phyloP scores from a whole-genome alignment of 108 stramenopile species.

The Nannochloropsis gaditana region DNA sequence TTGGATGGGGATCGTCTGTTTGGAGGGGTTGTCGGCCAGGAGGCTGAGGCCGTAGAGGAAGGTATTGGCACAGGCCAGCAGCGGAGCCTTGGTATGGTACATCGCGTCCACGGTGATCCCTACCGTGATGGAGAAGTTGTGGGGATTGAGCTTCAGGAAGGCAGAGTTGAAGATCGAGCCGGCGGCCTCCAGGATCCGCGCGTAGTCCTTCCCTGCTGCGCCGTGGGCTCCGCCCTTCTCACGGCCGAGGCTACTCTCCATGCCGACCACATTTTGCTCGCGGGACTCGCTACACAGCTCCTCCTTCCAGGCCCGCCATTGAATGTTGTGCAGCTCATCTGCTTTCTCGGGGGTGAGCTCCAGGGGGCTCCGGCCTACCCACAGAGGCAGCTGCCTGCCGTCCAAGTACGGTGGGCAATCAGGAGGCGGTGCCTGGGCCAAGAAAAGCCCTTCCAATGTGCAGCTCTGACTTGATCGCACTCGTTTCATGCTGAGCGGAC shows the following conservation, averaged over 20 bases:
- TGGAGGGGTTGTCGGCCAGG: background rate
- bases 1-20: constrained; percentile 12
- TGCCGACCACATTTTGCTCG: background rate
- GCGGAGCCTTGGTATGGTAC: background rate
- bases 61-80: constrained; percentile 1
- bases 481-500: background rate
- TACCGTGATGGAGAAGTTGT: constrained; percentile 13
- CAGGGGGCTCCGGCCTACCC: background rate
- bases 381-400: background rate
- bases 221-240: background rate
- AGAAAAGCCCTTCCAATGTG: background rate
- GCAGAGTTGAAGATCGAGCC: background rate
- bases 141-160: background rate
- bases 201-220: background rate
- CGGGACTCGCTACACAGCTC: background rate
- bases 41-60: background rate
- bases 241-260: background rate
- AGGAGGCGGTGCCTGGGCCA: background rate
- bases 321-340: background rate
- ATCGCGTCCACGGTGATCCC: background rate
- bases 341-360: constrained; percentile 5
- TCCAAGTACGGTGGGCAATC: constrained; percentile 11
- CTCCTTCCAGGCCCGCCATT: constrained; percentile 14
- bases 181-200: background rate
- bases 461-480: background rate